Percentiles rank a stretch among this genome's conserved stretches.
Evolutionary conservation across 2,329 filamentous ascomycete genomes (phyloP).

Genomic region (Podosphaera aphanis): DNA sequence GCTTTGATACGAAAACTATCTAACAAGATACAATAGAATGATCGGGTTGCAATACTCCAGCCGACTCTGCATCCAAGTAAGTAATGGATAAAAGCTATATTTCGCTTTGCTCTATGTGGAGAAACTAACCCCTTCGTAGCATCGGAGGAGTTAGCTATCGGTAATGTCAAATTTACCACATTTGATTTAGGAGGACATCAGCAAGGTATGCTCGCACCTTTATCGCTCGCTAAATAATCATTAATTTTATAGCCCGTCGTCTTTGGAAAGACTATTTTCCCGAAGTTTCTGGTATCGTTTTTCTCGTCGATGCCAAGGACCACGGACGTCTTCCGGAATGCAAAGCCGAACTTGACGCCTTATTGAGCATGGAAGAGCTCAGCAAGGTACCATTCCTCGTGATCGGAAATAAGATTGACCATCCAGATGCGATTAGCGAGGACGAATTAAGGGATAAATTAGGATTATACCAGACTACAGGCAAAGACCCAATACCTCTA

Average conservation of each 20-base stretch:
- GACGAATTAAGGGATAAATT: constrained; percentile 83
- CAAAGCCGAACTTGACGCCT: constrained; percentile 88
- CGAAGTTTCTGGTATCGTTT: constrained; percentile 88
- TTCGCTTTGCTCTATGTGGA: constrained; percentile 2
- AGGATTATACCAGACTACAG: constrained; percentile 86
- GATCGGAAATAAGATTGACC: constrained; percentile 98
- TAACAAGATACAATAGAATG: constrained; percentile 34
- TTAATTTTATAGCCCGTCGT: constrained; percentile 40
- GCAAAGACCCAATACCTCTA: constrained; percentile 80
- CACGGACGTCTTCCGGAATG: constrained; percentile 82
- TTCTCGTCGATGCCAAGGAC: constrained; percentile 94
- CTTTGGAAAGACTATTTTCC: constrained; percentile 96
- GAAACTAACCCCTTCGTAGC: constrained; percentile 27
- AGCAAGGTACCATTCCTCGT: constrained; percentile 88
- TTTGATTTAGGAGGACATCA: constrained; percentile 87
- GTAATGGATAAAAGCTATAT: no score
- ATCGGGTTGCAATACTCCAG: constrained; percentile 74
- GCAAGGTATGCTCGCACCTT: constrained; percentile 38
- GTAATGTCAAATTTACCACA: constrained; percentile 82
- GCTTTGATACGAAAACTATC: no score
- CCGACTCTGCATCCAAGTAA: constrained; percentile 68
- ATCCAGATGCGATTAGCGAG: constrained; percentile 85
- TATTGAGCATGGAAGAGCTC: constrained; percentile 91
- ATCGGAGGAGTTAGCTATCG: constrained; percentile 78
- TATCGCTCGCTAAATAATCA: not conserved